These are phyloP conservation scores for Yamadazyma triangularis DNA, from an alignment of 1,139 yeast species.

Conservation along the genomic window DNA sequence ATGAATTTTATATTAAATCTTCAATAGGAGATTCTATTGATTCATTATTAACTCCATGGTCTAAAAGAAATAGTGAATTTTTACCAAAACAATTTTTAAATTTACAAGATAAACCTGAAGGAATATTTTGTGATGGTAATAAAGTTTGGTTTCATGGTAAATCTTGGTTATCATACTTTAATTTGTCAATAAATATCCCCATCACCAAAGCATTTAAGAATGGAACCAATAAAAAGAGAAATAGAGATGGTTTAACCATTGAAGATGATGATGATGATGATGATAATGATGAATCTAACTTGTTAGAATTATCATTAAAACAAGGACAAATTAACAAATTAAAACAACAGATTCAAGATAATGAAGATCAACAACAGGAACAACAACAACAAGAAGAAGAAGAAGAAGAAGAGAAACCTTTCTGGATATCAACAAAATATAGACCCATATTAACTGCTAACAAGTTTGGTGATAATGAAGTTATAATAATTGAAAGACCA, in stretches of 20 bases:
- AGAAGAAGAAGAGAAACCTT: conserved; percentile 36
- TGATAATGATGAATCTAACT: conserved; percentile 25
- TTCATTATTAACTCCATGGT: conserved; percentile 68
- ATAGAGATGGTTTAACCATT: conserved; percentile 58
- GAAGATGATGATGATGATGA: conserved; percentile 28
- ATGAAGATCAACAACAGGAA: conserved; percentile 21
- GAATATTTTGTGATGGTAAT: conserved; percentile 48
- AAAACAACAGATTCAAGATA: conserved; percentile 23
- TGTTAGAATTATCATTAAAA: conserved; percentile 26
- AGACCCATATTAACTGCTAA: conserved; percentile 64
- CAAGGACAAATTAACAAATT: conserved; percentile 28
- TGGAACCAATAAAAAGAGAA: conserved; percentile 46
- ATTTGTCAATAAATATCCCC: conserved; percentile 60
- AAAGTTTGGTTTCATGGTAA: conserved; percentile 81
- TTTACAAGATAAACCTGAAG: conserved; percentile 68
- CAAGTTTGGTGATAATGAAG: conserved; percentile 49
- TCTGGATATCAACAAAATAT: conserved; percentile 76
- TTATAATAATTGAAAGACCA: conserved; percentile 78
- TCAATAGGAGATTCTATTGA: conserved; percentile 7
- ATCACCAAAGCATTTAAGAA: conserved; percentile 26
- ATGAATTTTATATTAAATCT: conserved; percentile 48
- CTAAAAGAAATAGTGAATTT: conserved; percentile 67
- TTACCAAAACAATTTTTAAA: conserved; percentile 63
- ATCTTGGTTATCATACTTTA: conserved; percentile 78
- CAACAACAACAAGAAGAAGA: conserved; percentile 9